Evolutionary conservation across 2,329 filamentous ascomycete species (phyloP).

Genomic region (Talaromyces albobiverticillius): DNA sequence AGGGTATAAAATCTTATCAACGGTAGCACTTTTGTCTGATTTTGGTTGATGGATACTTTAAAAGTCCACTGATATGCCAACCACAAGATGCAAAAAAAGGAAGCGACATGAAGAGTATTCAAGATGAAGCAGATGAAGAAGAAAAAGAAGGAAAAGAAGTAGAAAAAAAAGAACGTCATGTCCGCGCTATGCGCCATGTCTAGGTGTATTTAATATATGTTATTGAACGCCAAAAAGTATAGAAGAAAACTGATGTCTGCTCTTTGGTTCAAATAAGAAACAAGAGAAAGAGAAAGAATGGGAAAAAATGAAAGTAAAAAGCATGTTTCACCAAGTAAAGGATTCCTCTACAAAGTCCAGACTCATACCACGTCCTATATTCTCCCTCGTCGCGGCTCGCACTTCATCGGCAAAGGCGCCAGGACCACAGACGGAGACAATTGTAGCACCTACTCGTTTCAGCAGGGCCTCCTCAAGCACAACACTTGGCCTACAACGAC

Average conservation of each 20-base stretch:
- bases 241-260: neutral
- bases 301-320: neutral
- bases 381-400: conserved; percentile 51
- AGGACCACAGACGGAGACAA: conserved; percentile 62
- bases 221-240: neutral
- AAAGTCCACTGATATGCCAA: no score
- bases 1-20: no score
- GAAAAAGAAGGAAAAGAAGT: no score
- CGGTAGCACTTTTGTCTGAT: no score
- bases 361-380: conserved; percentile 50
- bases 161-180: no score
- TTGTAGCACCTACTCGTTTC: conserved; percentile 56
- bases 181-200: neutral
- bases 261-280: neutral
- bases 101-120: no score
- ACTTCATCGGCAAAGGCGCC: conserved; percentile 64
- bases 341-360: conserved; percentile 65
- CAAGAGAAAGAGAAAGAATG: neutral
- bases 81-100: no score
- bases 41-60: no score
- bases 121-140: no score
- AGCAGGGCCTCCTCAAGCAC: conserved; percentile 58
- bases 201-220: neutral
- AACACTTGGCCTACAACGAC: conserved; percentile 54
- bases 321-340: conserved; percentile 56